Conservation (phyloP, 2,329 filamentous ascomycete genomes). For the Sclerotinia subarctica region DNA sequence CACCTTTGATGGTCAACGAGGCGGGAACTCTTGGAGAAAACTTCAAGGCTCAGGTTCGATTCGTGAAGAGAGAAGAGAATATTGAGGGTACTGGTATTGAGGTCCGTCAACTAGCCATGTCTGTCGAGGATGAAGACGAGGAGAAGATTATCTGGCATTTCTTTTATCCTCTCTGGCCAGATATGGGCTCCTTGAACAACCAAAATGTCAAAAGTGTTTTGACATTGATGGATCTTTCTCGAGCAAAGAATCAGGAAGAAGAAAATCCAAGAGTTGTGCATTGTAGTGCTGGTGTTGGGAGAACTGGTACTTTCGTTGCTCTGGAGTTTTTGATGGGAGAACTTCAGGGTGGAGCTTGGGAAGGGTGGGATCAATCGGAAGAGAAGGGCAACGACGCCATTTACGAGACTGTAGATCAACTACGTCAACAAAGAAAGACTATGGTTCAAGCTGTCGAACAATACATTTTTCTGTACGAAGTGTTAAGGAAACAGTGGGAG, state of each 20-base stretch:
- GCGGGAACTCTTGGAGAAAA: slow-evolving; percentile 62
- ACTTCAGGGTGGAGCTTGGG: slow-evolving; percentile 64
- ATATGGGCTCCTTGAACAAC: slow-evolving; percentile 76
- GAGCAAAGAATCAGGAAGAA: slow-evolving; percentile 52
- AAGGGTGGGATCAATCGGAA: slow-evolving; percentile 35
- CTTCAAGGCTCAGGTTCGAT: slow-evolving; percentile 65
- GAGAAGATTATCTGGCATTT: slow-evolving; percentile 76
- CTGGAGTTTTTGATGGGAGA: slow-evolving; percentile 89
- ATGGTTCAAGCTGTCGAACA: slow-evolving; percentile 94
- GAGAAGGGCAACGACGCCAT: slow-evolving; percentile 61
- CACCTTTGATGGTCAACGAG: slow-evolving; percentile 57
- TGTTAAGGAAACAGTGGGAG: slow-evolving; percentile 71
- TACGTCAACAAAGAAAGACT: slow-evolving; percentile 83
- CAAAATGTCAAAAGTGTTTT: slow-evolving; percentile 67
- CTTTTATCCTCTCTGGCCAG: slow-evolving; percentile 83
- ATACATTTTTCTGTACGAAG: slow-evolving; percentile 84
- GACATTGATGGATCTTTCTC: slow-evolving; percentile 65
- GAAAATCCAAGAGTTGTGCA: slow-evolving; percentile 77
- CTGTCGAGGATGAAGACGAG: slow-evolving; percentile 43
- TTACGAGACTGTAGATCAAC: slow-evolving; percentile 71
- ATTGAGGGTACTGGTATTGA: slow-evolving; percentile 62
- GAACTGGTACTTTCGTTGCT: slow-evolving; percentile 92
- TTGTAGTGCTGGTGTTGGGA: slow-evolving; percentile 88
- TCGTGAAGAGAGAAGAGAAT: slow-evolving; percentile 49
- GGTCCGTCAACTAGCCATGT: slow-evolving; percentile 67